These are phyloP conservation scores for Neospermospora avenae DNA, from an alignment of 2,329 filamentous ascomycete species.

Conservation along the genomic window DNA sequence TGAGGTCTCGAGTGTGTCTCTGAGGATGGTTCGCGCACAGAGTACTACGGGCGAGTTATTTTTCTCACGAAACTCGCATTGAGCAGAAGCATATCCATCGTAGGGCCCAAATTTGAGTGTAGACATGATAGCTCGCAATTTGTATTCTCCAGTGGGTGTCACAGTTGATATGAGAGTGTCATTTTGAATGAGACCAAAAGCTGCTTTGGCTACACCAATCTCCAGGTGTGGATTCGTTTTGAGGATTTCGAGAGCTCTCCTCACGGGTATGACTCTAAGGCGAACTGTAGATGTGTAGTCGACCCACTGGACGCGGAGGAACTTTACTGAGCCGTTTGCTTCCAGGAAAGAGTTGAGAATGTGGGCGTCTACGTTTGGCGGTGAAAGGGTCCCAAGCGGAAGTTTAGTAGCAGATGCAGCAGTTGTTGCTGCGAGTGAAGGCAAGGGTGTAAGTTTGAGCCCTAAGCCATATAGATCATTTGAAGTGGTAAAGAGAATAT, in stretches of 20 bases:
- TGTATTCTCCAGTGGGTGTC: constrained; percentile 61
- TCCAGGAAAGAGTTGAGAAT: constrained; percentile 42
- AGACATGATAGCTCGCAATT: constrained; percentile 61
- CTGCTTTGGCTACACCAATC: constrained; percentile 62
- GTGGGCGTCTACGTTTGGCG: constrained; percentile 29
- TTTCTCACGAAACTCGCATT: constrained; percentile 61
- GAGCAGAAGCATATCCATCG: constrained; percentile 60
- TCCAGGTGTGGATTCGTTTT: constrained; percentile 37
- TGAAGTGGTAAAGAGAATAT: constrained; percentile 73
- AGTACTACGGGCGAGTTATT: constrained; percentile 48
- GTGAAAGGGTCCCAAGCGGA: background rate
- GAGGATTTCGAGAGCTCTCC: constrained; percentile 47
- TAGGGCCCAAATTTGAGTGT: constrained; percentile 58
- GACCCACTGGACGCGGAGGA: constrained; percentile 71
- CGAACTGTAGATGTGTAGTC: constrained; percentile 72
- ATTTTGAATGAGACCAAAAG: constrained; percentile 64
- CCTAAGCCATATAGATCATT: constrained; percentile 70
- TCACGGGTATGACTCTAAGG: constrained; percentile 64
- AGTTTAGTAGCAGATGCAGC: constrained; percentile 8
- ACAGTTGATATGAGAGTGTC: constrained; percentile 55
- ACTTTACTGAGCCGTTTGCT: constrained; percentile 53
- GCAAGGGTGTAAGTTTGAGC: constrained; percentile 37
- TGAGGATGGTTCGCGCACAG: constrained; percentile 66
- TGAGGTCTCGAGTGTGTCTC: constrained; percentile 50
- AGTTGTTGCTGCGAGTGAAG: constrained; percentile 18